Evolutionary conservation across 331 rosid genomes (phyloP), one percentile per base, ranked within the genome.

Genomic region (Malus hybrid): DNA sequence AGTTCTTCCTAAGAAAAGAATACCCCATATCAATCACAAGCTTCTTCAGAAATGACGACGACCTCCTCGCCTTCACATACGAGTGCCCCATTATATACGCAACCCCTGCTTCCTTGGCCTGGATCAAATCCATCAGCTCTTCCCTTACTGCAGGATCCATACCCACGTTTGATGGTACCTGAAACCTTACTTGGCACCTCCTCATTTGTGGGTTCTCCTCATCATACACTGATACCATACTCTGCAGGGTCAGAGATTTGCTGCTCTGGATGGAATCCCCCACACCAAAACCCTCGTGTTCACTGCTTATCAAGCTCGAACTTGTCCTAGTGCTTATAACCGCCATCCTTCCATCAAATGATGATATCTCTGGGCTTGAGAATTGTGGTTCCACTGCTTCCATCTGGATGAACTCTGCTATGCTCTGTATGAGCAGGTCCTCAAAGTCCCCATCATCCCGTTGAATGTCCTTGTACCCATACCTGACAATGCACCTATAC

Each of bases 31-130:
- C 95, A 48, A 93, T 87, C 71, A 74, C 95, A 2, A 90, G 68
- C 82, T 87, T 90, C 66, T 93, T 93, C 83, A 93, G 50, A 83
- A 71, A 89, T 3, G 97, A 86, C 1, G 98, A 86, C 0, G 97
- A 89, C 81, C 85, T 89, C 89, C 96, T 89, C 3, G 98, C 98
- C 91, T 91, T 93, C 74, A 93, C 93, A 72, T 90, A 87, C 18
- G 97, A 91, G 75, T 93, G 96, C 63, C 97, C 98, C 98, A 91
- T 72, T 68, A 93, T 86, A 75, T 93, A 93, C 32, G 98, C 95
- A 66, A 91, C 91, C 71, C 98, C 97, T 2, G 95, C 96, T 20
- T 91, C 97, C 84, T 91, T 91, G 26, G 97, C 97, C 84, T 88
- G 88, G 75, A 93, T 75, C 75, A 93, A 86, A 77, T 89, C 96